A percentile compares a stretch with the other conserved stretches of the same genome.
Conservation (phyloP, 2,329 filamentous ascomycete species). For the Stachybotrys chlorohalonatus region DNA sequence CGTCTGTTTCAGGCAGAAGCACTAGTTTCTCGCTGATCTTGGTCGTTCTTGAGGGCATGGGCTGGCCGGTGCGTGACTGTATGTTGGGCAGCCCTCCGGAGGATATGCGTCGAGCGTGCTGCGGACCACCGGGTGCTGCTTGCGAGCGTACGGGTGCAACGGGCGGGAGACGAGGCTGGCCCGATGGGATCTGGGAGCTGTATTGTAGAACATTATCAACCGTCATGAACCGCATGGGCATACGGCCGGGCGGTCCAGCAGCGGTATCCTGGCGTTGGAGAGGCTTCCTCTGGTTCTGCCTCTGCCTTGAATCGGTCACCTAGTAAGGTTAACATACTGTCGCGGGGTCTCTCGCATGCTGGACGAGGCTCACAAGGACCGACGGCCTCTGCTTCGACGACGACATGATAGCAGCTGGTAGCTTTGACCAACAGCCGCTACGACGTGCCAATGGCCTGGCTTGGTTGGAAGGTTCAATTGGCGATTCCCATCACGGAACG, state of each 20-base stretch:
- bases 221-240: constrained; percentile 66
- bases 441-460: background rate
- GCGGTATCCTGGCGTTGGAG: constrained; percentile 23
- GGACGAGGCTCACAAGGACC: constrained; percentile 39
- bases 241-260: constrained; percentile 17
- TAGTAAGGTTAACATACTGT: constrained; percentile 8
- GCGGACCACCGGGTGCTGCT: constrained; percentile 6
- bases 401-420: constrained; percentile 22
- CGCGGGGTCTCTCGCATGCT: background rate
- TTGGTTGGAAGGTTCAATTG: background rate
- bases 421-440: background rate
- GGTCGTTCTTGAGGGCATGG: constrained; percentile 74
- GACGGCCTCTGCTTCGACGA: constrained; percentile 48
- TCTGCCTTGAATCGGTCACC: constrained; percentile 30
- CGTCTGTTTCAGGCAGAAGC: constrained; percentile 72
- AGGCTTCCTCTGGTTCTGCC: constrained; percentile 20
- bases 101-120: constrained; percentile 16
- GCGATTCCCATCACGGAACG: background rate
- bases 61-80: constrained; percentile 40
- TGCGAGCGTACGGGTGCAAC: constrained; percentile 29
- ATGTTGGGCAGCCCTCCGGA: constrained; percentile 30
- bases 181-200: constrained; percentile 89
- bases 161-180: constrained; percentile 71
- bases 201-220: constrained; percentile 95
- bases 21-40: constrained; percentile 98